These are phyloP conservation scores for Tricholomella constricta DNA, from an alignment of 768 basidiomycete species.

Conservation along the genomic window DNA sequence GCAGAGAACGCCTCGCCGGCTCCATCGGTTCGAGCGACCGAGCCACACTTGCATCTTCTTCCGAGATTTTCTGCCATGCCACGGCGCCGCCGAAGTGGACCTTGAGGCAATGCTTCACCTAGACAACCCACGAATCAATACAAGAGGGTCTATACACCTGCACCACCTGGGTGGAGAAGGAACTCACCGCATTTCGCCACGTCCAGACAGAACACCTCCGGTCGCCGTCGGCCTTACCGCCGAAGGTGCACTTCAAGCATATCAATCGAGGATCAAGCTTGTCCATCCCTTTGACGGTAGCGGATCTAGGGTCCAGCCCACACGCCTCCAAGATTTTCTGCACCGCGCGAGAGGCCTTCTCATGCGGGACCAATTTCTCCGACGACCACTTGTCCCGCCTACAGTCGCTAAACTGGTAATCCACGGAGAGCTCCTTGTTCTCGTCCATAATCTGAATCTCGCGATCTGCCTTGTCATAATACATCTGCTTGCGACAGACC, in stretches of 20 bases:
- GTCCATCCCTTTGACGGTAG: constrained; percentile 31
- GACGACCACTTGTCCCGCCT: constrained; percentile 24
- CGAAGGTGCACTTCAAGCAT: constrained; percentile 38
- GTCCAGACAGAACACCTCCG: constrained; percentile 27
- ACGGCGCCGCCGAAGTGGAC: constrained; percentile 31
- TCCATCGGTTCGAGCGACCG: constrained; percentile 21
- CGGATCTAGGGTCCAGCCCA: constrained; percentile 23
- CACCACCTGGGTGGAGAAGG: neutral
- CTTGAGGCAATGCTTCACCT: constrained; percentile 35
- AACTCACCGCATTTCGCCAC: constrained; percentile 37
- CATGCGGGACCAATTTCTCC: constrained; percentile 28
- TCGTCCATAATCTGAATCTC: neutral
- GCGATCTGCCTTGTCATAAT: neutral
- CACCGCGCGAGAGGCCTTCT: constrained; percentile 31
- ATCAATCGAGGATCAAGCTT: constrained; percentile 30
- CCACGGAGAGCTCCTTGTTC: constrained; percentile 17
- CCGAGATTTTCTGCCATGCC: constrained; percentile 29
- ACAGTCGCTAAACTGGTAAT: constrained; percentile 6
- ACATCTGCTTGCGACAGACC: constrained; percentile 1
- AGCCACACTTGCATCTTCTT: constrained; percentile 24
- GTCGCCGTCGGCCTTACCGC: constrained; percentile 34
- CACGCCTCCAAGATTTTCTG: constrained; percentile 32
- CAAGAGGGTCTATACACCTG: neutral
- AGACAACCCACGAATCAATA: neutral
- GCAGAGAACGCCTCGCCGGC: constrained; percentile 11